phyloP scores from a whole-genome alignment of 208 protist genomes.

The Trypanosoma boissoni region DNA sequence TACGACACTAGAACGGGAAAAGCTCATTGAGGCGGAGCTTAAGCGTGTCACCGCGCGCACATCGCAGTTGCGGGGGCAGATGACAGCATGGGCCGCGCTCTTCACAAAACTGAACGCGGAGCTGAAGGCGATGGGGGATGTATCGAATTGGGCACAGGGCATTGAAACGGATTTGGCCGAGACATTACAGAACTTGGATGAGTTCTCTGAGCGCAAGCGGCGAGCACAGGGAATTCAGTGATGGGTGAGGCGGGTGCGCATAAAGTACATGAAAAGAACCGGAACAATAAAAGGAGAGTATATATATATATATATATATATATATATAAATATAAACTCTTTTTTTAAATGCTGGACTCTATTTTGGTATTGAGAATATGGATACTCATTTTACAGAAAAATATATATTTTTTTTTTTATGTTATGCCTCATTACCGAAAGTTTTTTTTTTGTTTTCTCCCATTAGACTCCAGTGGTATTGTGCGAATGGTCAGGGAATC shows the following conservation, averaged over 20 bases:
- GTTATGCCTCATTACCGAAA: too few species aligned
- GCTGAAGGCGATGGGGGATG: conserved; percentile 24
- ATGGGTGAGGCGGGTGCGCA: too few species aligned
- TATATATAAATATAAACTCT: not conserved
- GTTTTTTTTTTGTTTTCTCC: too few species aligned
- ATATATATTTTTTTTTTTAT: conserved; percentile 3
- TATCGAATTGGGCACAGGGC: conserved; percentile 18
- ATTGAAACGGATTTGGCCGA: conserved; percentile 18
- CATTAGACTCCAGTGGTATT: too few species aligned
- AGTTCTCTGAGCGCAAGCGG: conserved; percentile 11
- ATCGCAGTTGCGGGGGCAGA: conserved; percentile 8
- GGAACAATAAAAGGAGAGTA: too few species aligned
- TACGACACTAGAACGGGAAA: conserved; percentile 12
- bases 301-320: too few species aligned
- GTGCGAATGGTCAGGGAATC: too few species aligned
- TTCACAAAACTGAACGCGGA: conserved; percentile 18
- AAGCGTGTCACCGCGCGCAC: conserved; percentile 9
- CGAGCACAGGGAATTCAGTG: conserved; percentile 9
- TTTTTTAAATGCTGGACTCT: not conserved
- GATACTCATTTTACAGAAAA: not conserved
- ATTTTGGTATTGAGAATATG: not conserved
- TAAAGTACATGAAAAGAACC: too few species aligned
- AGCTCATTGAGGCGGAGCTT: conserved; percentile 18
- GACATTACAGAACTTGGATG: conserved; percentile 15
- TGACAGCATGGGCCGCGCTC: conserved; percentile 12